Evolutionary conservation across 129 eudicot genomes (phyloP), one percentile per base, ranked within the genome.

Genomic region (Ambrosia artemisiifolia): DNA sequence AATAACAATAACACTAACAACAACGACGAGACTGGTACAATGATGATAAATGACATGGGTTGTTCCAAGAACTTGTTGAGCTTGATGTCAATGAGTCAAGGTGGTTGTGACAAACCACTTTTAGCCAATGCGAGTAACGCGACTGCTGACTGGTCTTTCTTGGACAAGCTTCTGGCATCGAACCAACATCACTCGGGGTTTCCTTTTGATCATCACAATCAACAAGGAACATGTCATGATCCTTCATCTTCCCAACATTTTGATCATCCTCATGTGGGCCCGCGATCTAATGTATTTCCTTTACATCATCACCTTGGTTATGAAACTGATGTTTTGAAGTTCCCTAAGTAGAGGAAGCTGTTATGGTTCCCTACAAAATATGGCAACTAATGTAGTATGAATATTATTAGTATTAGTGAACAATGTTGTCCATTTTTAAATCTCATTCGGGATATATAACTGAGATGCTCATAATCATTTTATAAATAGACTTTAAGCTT

Each of bases 91-190:
- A 69, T 75, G 0, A 76, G 79, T 38, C 34, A 66, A 19, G 46
- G 69, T 8, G 74, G 76, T 42, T 68, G 83, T 73, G 65, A 86
- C 10, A 73, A 66, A 38, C 75, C 83, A n/a, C 64, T 65, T 11
- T 56, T 73, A 47, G 70, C 64, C 16, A 48, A 6, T 40, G 44
- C 75, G 20, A 59, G 63, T 38, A 80, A 48, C 6, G 69, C 73
- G 53, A 63, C 79, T 0, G 81, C 86, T 1, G 95, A 93, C 50
- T 89, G 95, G 96, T 85, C 91, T 8, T 93, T 89, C 68, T 78
- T 93, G 70, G 98, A 93, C 80, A 93, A 93, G 88, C 87, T 93
- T 30, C 77, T 93, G 40, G 86, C 89, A 20, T 75, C 90, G 1
- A 83, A 89, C 69, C 96, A 83, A 43, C 83, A 83, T 74, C 83